Evolutionary conservation across 140 eudicot genomes (phyloP).

Genomic region (Ambrosia hybrid): DNA sequence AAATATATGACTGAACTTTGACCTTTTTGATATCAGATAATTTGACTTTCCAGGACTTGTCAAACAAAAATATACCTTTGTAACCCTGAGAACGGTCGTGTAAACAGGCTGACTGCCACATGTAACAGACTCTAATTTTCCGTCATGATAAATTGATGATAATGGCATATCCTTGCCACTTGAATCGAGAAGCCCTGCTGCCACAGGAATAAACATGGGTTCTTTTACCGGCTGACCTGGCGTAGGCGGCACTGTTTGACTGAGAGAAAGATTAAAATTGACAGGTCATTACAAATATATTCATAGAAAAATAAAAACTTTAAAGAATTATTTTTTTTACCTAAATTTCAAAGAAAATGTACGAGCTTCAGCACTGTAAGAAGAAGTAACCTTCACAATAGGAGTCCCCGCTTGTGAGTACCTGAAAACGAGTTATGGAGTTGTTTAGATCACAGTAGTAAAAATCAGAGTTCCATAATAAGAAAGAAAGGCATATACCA

Average conservation of each 20-base stretch:
- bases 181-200: constrained; percentile 87
- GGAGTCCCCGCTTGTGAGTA: constrained; percentile 99
- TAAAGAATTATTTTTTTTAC: constrained; percentile 35
- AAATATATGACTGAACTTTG: constrained; percentile 50
- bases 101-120: constrained; percentile 45
- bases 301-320: constrained; percentile 1
- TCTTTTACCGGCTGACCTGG: constrained; percentile 91
- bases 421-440: constrained; percentile 39
- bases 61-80: constrained; percentile 57
- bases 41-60: not conserved
- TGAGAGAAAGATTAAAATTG: constrained; percentile 13
- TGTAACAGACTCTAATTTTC: constrained; percentile 55
- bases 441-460: not conserved
- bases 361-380: constrained; percentile 69
- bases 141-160: constrained; percentile 61
- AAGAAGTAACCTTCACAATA: constrained; percentile 61
- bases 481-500: constrained; percentile 44
- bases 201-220: constrained; percentile 93
- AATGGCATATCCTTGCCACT: constrained; percentile 82
- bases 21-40: not conserved
- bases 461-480: too few relatives aligned
- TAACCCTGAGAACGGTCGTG: constrained; percentile 76
- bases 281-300: not conserved
- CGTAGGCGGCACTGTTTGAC: constrained; percentile 91
- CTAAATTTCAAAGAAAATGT: constrained; percentile 16